Conservation (phyloP, 2,329 filamentous ascomycete genomes). For the Stemphylium lycopersici region DNA sequence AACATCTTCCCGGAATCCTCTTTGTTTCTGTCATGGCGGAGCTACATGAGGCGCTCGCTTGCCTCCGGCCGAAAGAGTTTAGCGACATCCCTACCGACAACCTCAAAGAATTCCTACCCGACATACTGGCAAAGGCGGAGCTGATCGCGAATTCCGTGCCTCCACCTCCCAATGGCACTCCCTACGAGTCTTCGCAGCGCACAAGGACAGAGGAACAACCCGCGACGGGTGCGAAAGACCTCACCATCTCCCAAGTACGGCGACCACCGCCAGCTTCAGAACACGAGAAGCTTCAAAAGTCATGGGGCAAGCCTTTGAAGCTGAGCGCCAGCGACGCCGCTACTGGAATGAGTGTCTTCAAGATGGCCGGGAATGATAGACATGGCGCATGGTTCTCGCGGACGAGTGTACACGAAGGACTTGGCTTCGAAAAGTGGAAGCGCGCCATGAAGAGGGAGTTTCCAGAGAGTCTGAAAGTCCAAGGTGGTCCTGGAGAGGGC, state of each 20-base stretch:
- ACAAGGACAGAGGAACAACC: slow-evolving; percentile 63
- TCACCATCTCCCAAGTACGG: slow-evolving; percentile 60
- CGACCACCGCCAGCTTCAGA: slow-evolving; percentile 57
- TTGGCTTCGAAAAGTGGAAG: slow-evolving; percentile 80
- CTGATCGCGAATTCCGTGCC: slow-evolving; percentile 80
- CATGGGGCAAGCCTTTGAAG: slow-evolving; percentile 86
- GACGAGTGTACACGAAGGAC: slow-evolving; percentile 78
- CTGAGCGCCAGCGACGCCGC: slow-evolving; percentile 75
- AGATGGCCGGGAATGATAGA: slow-evolving; percentile 77
- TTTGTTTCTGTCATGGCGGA: slow-evolving; percentile 31
- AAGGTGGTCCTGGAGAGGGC: slow-evolving; percentile 72
- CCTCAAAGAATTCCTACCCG: slow-evolving; percentile 49
- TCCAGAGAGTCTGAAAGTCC: slow-evolving; percentile 72
- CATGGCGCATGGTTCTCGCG: slow-evolving; percentile 90
- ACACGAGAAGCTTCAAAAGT: slow-evolving; percentile 70
- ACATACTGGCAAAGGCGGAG: slow-evolving; percentile 63
- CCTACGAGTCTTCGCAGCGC: slow-evolving; percentile 56
- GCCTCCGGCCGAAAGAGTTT: slow-evolving; percentile 53
- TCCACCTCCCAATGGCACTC: slow-evolving; percentile 55
- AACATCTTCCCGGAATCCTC: background rate
- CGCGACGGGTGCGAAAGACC: slow-evolving; percentile 57
- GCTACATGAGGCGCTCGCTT: slow-evolving; percentile 55
- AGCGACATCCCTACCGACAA: slow-evolving; percentile 52
- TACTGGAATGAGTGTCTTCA: slow-evolving; percentile 77
- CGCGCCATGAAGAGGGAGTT: slow-evolving; percentile 80